phyloP scores from a whole-genome alignment of 768 basidiomycete genomes.

The Naganishia vaughanmartiniae region DNA sequence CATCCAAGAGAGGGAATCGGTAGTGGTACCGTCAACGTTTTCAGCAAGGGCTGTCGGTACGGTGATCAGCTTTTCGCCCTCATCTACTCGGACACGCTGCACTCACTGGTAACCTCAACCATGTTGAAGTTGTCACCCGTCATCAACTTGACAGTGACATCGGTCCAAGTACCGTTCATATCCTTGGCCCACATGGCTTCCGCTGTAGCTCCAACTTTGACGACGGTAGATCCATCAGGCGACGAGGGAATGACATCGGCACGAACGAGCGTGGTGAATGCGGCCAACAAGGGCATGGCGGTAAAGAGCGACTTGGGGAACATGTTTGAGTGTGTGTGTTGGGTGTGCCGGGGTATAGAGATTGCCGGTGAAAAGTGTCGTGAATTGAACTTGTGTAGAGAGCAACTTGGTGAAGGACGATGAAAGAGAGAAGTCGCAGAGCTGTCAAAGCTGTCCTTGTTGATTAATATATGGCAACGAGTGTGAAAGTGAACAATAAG shows the following conservation, averaged over 20 bases:
- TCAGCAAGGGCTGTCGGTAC: conserved; percentile 1
- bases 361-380: neutral
- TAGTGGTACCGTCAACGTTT: conserved; percentile 40
- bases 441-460: conserved; percentile 5
- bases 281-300: conserved; percentile 23
- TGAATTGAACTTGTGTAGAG: neutral
- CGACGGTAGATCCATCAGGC: conserved; percentile 40
- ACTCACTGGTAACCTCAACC: conserved; percentile 36
- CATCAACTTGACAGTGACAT: conserved; percentile 44
- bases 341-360: neutral
- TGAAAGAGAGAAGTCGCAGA: neutral
- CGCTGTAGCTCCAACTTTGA: conserved; percentile 40
- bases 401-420: conserved; percentile 15
- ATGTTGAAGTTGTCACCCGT: conserved; percentile 45
- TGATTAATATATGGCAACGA: conserved; percentile 10
- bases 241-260: conserved; percentile 44
- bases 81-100: no score
- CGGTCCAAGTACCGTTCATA: conserved; percentile 39
- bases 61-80: neutral
- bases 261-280: conserved; percentile 29
- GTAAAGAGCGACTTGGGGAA: conserved; percentile 32
- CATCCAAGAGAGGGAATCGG: conserved; percentile 32
- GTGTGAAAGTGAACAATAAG: conserved; percentile 2
- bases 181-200: conserved; percentile 42
- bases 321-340: conserved; percentile 19